Evolutionary conservation across 371 early-diverging fungal species (phyloP), one percentile per base, ranked within the genome.

Genomic region (Blastocladiella emersonii): DNA sequence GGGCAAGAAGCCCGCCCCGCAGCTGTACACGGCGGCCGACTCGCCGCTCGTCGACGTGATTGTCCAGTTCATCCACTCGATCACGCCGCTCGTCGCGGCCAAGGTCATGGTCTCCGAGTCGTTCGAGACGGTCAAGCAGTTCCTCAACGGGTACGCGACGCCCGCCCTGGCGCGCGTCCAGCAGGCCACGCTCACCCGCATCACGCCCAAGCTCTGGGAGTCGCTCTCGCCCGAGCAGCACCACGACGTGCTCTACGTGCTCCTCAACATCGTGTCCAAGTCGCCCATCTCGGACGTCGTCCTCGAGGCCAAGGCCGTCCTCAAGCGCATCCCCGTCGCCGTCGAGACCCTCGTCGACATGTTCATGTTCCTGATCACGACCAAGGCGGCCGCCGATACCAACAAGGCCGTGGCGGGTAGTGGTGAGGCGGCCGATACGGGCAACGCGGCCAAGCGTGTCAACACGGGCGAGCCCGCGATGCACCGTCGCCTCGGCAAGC

Each of bases 251-350:
- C 83, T 89, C 57, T 62, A 70, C 27, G 71, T 79, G 7, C 68
- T 93, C 51, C 69, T 91, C 34, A 78, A 85, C 61, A 74, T 86
- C 57, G 84, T 83, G 12, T 79, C 84, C 37, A 78, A 82, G 6
- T 85, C 53, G 30, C 53, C 83, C 34, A 71, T 76, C 36, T 79
- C 82, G 65, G 74, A 79, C 56, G 79, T 83, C 25, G 77, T 82
- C 17, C 77, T 77, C 27, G 75, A 74, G 0, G 76, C 78, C 53
- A 86, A 86, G 74, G 68, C 69, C 25, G 79, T 85, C 3, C 71
- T 88, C 45, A 67, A 73, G 8, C 64, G 70, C 21, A 67, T 90
- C 57, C 72, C 74, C 17, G 63, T 89, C n/a, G 71, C 77, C 48
- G 81, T 83, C 39, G 73, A 65, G 7, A 65, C 79, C 5, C 66